A percentile compares a stretch with the other conserved stretches of the same genome.
Evolutionary conservation across 2,329 filamentous ascomycete genomes (phyloP).

Genomic region (Epichloe glyceriae): DNA sequence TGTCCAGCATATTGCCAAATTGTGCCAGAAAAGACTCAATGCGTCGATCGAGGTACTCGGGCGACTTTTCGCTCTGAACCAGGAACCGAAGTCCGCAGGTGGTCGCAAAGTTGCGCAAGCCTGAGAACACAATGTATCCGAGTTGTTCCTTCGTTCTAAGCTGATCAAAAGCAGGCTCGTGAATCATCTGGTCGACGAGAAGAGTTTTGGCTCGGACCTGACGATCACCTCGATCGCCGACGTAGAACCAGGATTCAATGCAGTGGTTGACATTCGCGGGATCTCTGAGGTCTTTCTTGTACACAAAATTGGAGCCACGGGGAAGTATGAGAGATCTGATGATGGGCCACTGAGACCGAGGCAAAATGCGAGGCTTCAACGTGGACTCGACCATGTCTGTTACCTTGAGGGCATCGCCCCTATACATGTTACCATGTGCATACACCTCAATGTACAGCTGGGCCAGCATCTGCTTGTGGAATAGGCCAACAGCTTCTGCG

Average conservation of each 20-base stretch:
- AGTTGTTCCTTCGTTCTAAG: conserved; percentile 94
- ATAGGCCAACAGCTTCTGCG: conserved; percentile 58
- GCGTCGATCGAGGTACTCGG: conserved; percentile 70
- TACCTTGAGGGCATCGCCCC: conserved; percentile 78
- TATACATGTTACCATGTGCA: conserved; percentile 85
- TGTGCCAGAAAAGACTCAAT: conserved; percentile 72
- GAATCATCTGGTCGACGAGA: conserved; percentile 76
- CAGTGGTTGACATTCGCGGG: conserved; percentile 82
- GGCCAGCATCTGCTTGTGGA: conserved; percentile 66
- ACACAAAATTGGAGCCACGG: conserved; percentile 70
- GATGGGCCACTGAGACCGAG: conserved; percentile 67
- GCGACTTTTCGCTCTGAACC: conserved; percentile 82
- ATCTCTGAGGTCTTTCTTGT: conserved; percentile 68
- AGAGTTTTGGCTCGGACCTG: conserved; percentile 60
- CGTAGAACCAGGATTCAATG: conserved; percentile 63
- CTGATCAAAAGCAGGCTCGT: conserved; percentile 90
- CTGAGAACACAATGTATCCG: conserved; percentile 90
- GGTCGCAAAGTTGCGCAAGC: conserved; percentile 56
- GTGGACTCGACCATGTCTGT: conserved; percentile 71
- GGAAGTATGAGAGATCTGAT: conserved; percentile 66
- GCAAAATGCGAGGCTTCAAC: conserved; percentile 60
- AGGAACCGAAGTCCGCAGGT: conserved; percentile 79
- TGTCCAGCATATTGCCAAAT: conserved; percentile 51
- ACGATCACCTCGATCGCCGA: conserved; percentile 59
- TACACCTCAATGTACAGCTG: conserved; percentile 83